phyloP scores from a whole-genome alignment of 2,329 filamentous ascomycete species.

The Ceratocystis diversiconidia region DNA sequence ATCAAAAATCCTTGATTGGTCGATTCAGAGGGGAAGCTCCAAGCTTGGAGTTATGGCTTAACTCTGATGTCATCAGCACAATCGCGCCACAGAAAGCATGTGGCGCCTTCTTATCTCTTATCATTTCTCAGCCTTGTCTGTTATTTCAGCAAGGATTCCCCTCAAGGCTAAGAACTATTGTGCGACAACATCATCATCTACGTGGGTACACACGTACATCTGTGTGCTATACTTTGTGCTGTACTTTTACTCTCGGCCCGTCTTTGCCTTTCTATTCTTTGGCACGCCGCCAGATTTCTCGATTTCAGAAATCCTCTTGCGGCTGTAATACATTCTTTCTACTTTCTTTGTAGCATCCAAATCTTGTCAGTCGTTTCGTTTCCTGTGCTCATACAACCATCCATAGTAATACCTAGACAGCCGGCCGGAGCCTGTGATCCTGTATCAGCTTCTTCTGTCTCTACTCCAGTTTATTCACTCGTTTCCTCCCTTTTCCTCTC shows the following conservation, averaged over 20 bases:
- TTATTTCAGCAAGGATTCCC: too few relatives aligned
- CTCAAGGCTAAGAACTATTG: neutral
- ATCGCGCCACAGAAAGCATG: neutral
- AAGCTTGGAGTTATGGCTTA: neutral
- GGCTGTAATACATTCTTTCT: neutral
- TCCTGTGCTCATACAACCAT: neutral
- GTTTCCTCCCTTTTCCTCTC: neutral
- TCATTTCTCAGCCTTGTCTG: neutral
- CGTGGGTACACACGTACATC: too few relatives aligned
- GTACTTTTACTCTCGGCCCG: too few relatives aligned
- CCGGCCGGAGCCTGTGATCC: neutral
- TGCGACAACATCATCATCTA: neutral
- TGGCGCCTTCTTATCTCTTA: neutral
- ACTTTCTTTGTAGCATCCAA: neutral
- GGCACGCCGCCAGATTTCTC: neutral
- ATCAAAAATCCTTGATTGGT: neutral
- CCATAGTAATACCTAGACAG: neutral
- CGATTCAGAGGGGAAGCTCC: neutral
- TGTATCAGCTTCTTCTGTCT: neutral
- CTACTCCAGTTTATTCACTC: neutral
- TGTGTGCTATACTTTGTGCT: too few relatives aligned
- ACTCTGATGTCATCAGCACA: neutral
- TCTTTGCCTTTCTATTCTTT: too few relatives aligned
- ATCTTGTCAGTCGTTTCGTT: neutral
- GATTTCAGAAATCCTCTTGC: neutral